A percentile compares a stretch with the other conserved stretches of the same genome.
Evolutionary conservation across 768 basidiomycete species (phyloP).

Genomic region (Suillus spraguei): DNA sequence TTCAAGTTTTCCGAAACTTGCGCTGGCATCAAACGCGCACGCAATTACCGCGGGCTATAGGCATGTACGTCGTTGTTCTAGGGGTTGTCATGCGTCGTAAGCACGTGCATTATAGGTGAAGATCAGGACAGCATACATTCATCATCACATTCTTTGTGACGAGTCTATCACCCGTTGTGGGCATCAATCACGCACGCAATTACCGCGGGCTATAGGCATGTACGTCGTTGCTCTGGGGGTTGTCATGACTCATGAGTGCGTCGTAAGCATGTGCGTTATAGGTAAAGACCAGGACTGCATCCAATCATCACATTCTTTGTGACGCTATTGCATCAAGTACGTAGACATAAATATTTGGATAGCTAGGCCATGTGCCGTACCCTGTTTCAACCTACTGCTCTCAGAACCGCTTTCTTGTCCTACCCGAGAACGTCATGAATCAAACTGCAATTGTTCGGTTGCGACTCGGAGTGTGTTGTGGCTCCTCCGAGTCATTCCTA

Average conservation of each 20-base stretch:
- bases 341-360: background rate
- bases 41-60: background rate
- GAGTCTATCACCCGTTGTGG: too few species aligned
- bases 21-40: background rate
- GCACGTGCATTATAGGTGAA: background rate
- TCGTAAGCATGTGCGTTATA: background rate
- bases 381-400: background rate
- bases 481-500: background rate
- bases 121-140: background rate
- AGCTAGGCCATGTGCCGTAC: background rate
- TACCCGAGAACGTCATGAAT: too few species aligned
- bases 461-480: background rate
- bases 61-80: background rate
- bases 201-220: background rate
- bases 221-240: background rate
- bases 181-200: background rate
- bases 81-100: background rate
- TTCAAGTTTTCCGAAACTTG: background rate
- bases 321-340: background rate
- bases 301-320: background rate
- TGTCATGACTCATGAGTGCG: background rate
- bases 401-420: too few species aligned
- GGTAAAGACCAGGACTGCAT: too few species aligned
- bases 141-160: background rate
- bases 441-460: too few species aligned